Percentiles rank a stretch among this genome's conserved stretches.
Conservation (phyloP, 2,329 filamentous ascomycete genomes). For the Microdochium trichocladiopsis region DNA sequence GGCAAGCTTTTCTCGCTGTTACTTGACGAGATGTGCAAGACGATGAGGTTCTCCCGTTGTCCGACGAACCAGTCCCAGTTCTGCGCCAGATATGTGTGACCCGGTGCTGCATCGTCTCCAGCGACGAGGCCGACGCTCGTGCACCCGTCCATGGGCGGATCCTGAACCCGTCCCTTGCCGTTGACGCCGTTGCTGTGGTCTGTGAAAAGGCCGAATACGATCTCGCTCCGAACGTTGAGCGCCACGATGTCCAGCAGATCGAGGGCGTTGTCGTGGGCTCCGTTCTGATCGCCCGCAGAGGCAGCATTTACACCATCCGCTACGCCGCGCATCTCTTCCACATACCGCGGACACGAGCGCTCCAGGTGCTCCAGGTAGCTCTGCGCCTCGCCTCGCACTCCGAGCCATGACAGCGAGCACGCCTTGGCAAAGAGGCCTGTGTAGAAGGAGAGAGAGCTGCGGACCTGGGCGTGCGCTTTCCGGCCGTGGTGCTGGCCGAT, state of each 20-base stretch:
- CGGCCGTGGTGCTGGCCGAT: conserved; percentile 27
- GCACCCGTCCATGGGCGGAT: conserved; percentile 40
- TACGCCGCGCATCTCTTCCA: conserved; percentile 42
- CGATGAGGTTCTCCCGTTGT: conserved; percentile 41
- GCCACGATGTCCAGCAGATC: conserved; percentile 45
- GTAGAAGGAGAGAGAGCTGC: conserved; percentile 27
- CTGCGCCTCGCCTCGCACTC: conserved; percentile 20
- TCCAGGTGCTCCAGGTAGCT: conserved; percentile 37
- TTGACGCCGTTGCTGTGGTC: conserved; percentile 5
- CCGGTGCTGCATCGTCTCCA: not conserved
- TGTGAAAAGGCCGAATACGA: conserved; percentile 47
- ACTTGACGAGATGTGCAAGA: conserved; percentile 34
- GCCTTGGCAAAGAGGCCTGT: conserved; percentile 21
- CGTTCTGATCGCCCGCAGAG: not conserved
- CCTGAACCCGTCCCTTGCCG: conserved; percentile 1
- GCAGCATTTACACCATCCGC: conserved; percentile 32
- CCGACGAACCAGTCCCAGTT: conserved; percentile 54
- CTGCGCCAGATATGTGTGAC: conserved; percentile 39
- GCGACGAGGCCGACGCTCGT: conserved; percentile 38
- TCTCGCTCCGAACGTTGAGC: conserved; percentile 50
- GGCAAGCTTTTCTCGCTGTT: conserved; percentile 30
- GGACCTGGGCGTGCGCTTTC: conserved; percentile 19
- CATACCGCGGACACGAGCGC: conserved; percentile 23
- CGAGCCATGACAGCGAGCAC: conserved; percentile 23
- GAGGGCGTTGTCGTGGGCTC: conserved; percentile 16